Base-by-base conservation (phyloP, 768 basidiomycete genomes). In the Chiua virens region DNA sequence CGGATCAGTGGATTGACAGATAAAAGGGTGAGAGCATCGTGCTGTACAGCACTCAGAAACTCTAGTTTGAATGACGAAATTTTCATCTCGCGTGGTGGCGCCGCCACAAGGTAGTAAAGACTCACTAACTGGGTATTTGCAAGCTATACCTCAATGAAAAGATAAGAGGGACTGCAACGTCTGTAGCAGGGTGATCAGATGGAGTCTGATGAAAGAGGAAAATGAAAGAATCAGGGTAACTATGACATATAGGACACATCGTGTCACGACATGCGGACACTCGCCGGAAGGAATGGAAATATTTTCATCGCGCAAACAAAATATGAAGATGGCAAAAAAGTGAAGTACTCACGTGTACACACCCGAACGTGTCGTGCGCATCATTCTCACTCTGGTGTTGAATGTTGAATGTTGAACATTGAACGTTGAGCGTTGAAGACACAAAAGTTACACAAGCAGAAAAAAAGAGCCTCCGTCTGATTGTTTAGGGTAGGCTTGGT, bases 11-110 rank as follows among this genome's bases (percentile, higher is more conserved):
- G 80, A 82, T 77, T 76, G 75, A 78, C 74, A 80, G 79, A 76
- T 73, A 78, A 61, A 49, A 43, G 4, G 68, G 54, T 77, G 54
- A 85, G 83, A 89, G 79, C 88, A 89, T 85, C 61, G 85, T 73
- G 80, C 79, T 69, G 8, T 60, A 56, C 55, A 53, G 76, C 83
- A 71, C 88, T 91, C 88, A 90, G 78, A 89, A 84, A 91, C 87
- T 90, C 87, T 91, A 91, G 88, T 91, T 91, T 91, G 87, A 87
- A 82, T 58, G 64, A 79, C 74, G 71, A 75, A 65, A 28, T 71
- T 55, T 74, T 89, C 86, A 85, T 87, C 84, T 58, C 50, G 46
- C 49, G 44, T 44, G 42, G 10, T 40, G 59, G 40, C 55, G 40
- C 45, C 41, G 40, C 42, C 41, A 25, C 43, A 46, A 38, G 20